These are phyloP conservation scores for Domatiomyces globalis DNA, from an alignment of 2,329 filamentous ascomycete species.

Conservation along the genomic window DNA sequence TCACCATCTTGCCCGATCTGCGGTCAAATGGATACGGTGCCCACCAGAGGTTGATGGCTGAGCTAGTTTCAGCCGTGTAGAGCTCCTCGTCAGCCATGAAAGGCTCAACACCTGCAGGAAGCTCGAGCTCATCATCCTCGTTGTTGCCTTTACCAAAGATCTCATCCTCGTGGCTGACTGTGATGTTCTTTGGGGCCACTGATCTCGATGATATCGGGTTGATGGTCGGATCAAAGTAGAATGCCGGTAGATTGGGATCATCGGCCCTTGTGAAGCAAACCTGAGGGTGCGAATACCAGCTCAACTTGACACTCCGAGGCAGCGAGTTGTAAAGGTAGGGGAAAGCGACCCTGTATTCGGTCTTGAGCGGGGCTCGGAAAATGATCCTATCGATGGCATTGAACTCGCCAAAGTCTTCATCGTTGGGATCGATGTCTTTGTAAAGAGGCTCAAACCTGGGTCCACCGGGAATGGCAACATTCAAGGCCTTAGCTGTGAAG, in stretches of 20 bases:
- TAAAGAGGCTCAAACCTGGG: slow-evolving; percentile 93
- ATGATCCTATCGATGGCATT: slow-evolving; percentile 99
- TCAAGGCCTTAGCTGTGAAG: slow-evolving; percentile 87
- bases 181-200: slow-evolving; percentile 87
- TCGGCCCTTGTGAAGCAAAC: slow-evolving; percentile 80
- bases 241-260: slow-evolving; percentile 78
- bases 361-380: slow-evolving; percentile 86
- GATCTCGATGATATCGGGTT: slow-evolving; percentile 94
- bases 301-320: slow-evolving; percentile 80
- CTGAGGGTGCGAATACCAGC: slow-evolving; percentile 89
- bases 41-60: slow-evolving; percentile 94
- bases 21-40: slow-evolving; percentile 92
- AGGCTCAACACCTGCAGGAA: slow-evolving; percentile 66
- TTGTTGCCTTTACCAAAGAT: slow-evolving; percentile 72
- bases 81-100: slow-evolving; percentile 84
- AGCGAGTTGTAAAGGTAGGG: slow-evolving; percentile 94
- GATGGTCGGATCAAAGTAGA: slow-evolving; percentile 95
- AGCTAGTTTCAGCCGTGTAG: slow-evolving; percentile 75
- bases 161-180: slow-evolving; percentile 80
- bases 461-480: slow-evolving; percentile 93
- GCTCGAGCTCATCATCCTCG: slow-evolving; percentile 71
- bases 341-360: slow-evolving; percentile 87
- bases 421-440: slow-evolving; percentile 97
- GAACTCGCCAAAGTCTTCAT: slow-evolving; percentile 98
- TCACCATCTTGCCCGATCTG: slow-evolving; percentile 86